Conservation (phyloP, 352 stramenopile genomes). For the Phytophthora macrochlamydospora region DNA sequence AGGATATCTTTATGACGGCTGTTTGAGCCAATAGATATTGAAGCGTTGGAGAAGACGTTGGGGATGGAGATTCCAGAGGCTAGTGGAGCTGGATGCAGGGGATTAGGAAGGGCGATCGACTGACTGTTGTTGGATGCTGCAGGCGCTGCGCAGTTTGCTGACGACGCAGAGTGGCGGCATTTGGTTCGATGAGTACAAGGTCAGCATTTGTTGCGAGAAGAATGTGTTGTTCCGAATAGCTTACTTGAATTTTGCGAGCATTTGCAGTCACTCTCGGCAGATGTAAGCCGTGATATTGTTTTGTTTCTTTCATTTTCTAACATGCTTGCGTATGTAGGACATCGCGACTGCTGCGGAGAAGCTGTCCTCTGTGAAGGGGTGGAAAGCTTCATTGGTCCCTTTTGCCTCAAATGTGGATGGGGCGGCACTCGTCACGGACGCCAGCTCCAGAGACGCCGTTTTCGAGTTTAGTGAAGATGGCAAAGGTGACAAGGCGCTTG, state of each 20-base stretch:
- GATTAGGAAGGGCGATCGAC: too few relatives aligned
- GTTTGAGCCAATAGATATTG: constrained; percentile 48
- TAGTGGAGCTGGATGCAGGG: not conserved
- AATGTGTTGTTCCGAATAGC: too few relatives aligned
- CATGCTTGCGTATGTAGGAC: constrained; percentile 29
- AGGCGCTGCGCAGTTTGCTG: constrained; percentile 69
- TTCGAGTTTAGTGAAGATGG: constrained; percentile 76
- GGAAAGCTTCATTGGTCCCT: constrained; percentile 66
- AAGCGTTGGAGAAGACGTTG: constrained; percentile 73
- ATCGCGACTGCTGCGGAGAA: constrained; percentile 63
- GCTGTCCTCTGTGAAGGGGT: constrained; percentile 50
- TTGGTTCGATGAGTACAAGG: constrained; percentile 88
- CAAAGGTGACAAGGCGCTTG: constrained; percentile 48
- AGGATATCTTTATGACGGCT: too few relatives aligned
- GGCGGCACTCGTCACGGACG: constrained; percentile 66
- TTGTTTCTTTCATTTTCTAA: too few relatives aligned
- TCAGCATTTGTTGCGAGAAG: constrained; percentile 1
- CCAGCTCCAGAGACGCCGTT: constrained; percentile 55
- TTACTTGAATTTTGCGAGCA: not conserved
- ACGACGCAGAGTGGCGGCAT: constrained; percentile 80
- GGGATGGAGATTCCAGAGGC: constrained; percentile 65
- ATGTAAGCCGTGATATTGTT: constrained; percentile 34
- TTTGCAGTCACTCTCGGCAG: constrained; percentile 58
- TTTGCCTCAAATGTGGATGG: constrained; percentile 79
- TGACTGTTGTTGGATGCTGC: too few relatives aligned